Evolutionary conservation across 2,329 filamentous ascomycete species (phyloP).

Genomic region (Aspergillus piperis): DNA sequence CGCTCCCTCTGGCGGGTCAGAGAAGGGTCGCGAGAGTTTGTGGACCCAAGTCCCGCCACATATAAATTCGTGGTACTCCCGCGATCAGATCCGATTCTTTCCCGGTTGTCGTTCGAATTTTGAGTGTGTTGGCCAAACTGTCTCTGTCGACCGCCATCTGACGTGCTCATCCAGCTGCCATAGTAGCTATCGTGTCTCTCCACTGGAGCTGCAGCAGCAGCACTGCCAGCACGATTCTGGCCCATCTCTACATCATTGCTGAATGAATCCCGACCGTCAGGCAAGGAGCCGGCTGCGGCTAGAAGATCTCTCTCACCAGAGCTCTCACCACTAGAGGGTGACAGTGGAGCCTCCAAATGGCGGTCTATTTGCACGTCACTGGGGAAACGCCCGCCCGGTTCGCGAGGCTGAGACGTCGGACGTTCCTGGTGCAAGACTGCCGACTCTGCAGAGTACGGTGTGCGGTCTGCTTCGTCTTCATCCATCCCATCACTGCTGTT

Average conservation of each 20-base stretch:
- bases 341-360: constrained; percentile 76
- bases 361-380: constrained; percentile 87
- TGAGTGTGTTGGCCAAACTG: constrained; percentile 13
- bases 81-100: constrained; percentile 6
- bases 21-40: constrained; percentile 17
- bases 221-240: constrained; percentile 15
- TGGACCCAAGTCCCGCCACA: constrained; percentile 17
- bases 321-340: constrained; percentile 78
- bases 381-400: constrained; percentile 95
- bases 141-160: constrained; percentile 34
- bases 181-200: constrained; percentile 46
- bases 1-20: constrained; percentile 20
- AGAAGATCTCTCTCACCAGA: constrained; percentile 67
- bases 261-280: constrained; percentile 46
- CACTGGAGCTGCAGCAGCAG: constrained; percentile 15
- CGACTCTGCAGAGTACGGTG: constrained; percentile 64
- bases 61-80: constrained; percentile 19
- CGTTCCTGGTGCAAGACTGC: constrained; percentile 40
- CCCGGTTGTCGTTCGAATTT: constrained; percentile 6
- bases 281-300: constrained; percentile 59
- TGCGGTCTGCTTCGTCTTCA: constrained; percentile 68
- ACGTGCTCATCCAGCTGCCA: constrained; percentile 56
- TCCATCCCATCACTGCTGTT: constrained; percentile 77
- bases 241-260: constrained; percentile 29
- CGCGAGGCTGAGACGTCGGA: constrained; percentile 54